phyloP scores from a whole-genome alignment of 768 basidiomycete species.

The Lactarius indigo region DNA sequence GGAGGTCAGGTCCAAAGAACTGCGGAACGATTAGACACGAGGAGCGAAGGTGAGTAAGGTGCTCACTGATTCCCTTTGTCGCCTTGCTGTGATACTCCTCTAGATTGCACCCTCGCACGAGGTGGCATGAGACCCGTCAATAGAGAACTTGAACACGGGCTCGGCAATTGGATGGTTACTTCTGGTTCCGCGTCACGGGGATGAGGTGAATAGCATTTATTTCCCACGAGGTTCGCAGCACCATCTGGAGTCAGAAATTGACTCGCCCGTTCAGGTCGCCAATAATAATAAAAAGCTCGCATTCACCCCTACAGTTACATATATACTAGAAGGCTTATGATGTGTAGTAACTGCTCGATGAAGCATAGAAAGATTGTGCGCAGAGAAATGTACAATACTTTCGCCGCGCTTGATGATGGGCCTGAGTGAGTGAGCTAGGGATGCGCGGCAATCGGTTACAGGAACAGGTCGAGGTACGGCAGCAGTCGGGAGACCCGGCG shows the following conservation, averaged over 20 bases:
- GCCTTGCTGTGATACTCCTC: not conserved
- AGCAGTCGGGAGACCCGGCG: not conserved
- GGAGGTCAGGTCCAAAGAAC: conserved; percentile 1
- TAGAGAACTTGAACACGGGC: not conserved
- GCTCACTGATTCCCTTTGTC: not conserved
- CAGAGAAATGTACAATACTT: not conserved
- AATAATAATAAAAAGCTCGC: too few relatives aligned
- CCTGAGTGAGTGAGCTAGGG: not conserved
- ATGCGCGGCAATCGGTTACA: not conserved
- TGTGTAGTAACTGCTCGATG: too few relatives aligned
- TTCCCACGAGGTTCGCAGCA: not conserved
- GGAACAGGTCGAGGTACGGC: not conserved
- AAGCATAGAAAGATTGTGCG: not conserved
- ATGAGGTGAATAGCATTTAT: not conserved
- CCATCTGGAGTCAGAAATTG: too few relatives aligned
- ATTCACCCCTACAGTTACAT: not conserved
- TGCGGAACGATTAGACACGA: not conserved
- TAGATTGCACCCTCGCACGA: not conserved
- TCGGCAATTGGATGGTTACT: not conserved
- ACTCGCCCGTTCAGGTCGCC: too few relatives aligned
- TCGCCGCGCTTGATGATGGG: not conserved
- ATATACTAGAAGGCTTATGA: not conserved
- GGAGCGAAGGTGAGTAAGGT: not conserved
- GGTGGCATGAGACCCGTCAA: conserved; percentile 1
- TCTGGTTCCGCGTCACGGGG: not conserved